These are phyloP conservation scores for Aspergillus viridinutans DNA, from an alignment of 2,329 filamentous ascomycete species.

Conservation along the genomic window DNA sequence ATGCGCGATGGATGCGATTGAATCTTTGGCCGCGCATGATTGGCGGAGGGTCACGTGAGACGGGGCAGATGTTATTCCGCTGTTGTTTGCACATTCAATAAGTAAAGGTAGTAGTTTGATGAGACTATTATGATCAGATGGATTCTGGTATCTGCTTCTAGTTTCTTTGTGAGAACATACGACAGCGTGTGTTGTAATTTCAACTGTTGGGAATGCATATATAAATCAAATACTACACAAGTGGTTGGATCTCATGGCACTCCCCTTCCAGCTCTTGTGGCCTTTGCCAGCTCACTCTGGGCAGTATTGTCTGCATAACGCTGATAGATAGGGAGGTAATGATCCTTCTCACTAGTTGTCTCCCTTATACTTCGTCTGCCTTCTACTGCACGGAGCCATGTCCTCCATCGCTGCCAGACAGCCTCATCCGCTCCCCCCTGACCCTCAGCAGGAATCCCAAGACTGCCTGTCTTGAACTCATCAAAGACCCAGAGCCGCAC, in stretches of 20 bases:
- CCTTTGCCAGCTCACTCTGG: conserved; percentile 58
- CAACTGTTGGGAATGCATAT: no score
- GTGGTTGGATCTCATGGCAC: conserved; percentile 49
- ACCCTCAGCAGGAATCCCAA: conserved; percentile 48
- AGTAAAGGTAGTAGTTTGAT: no score
- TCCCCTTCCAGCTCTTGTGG: conserved; percentile 58
- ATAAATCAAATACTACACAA: not conserved
- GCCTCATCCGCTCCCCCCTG: conserved; percentile 51
- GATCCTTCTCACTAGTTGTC: conserved; percentile 63
- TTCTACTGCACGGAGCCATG: conserved; percentile 59
- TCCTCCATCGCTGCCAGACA: conserved; percentile 62
- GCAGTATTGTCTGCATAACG: conserved; percentile 64
- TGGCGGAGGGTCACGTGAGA: conserved; percentile 11
- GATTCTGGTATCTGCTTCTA: no score
- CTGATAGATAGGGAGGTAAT: conserved; percentile 66
- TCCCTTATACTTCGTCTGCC: conserved; percentile 59
- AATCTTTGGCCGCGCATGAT: conserved; percentile 7
- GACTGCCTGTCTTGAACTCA: conserved; percentile 61
- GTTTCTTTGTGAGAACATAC: no score
- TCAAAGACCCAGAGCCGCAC: conserved; percentile 69
- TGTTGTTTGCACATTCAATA: not conserved
- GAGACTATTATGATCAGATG: no score
- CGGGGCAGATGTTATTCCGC: conserved; percentile 7
- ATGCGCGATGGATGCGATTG: conserved; percentile 1
- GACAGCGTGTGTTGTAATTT: no score